Conservation (phyloP, 2,329 filamentous ascomycete species). For the Seiridium unicorne region DNA sequence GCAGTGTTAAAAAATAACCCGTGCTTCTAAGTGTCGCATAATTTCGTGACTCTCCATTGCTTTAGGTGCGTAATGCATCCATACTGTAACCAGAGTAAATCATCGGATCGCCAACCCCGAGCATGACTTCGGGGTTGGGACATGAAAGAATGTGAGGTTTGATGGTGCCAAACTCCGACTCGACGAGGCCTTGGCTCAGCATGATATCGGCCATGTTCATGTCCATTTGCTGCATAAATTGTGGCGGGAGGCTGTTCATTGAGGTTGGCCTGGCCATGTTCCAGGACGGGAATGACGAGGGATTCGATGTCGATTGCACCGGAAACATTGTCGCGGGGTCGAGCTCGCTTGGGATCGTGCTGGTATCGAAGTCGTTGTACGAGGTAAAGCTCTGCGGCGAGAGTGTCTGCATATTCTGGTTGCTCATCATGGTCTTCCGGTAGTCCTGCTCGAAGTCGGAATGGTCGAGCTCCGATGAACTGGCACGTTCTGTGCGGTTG, state of each 20-base stretch:
- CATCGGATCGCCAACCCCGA: conserved; percentile 58
- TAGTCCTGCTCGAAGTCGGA: conserved; percentile 57
- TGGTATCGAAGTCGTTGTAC: conserved; percentile 41
- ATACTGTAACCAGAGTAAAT: conserved; percentile 53
- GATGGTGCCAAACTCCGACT: conserved; percentile 52
- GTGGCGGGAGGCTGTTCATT: conserved; percentile 34
- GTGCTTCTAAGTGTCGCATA: background rate
- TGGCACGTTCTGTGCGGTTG: conserved; percentile 45
- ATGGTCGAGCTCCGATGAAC: conserved; percentile 54
- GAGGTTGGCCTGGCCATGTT: conserved; percentile 29
- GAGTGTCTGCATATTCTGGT: conserved; percentile 43
- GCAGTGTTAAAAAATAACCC: background rate
- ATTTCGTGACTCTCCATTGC: background rate
- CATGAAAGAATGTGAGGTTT: conserved; percentile 55
- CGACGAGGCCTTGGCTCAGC: conserved; percentile 49
- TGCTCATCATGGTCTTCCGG: conserved; percentile 45
- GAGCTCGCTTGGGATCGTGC: conserved; percentile 22
- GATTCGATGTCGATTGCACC: conserved; percentile 25
- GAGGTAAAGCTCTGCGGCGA: conserved; percentile 52
- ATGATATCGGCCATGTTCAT: conserved; percentile 42
- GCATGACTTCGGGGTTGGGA: conserved; percentile 53
- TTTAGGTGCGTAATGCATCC: conserved; percentile 27
- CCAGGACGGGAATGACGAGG: conserved; percentile 31
- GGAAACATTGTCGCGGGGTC: conserved; percentile 24
- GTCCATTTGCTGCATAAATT: conserved; percentile 40